Evolutionary conservation across 73 alveolate species (phyloP), one percentile per base, ranked within the genome.

Genomic region (Tetrahymena borealis): DNA sequence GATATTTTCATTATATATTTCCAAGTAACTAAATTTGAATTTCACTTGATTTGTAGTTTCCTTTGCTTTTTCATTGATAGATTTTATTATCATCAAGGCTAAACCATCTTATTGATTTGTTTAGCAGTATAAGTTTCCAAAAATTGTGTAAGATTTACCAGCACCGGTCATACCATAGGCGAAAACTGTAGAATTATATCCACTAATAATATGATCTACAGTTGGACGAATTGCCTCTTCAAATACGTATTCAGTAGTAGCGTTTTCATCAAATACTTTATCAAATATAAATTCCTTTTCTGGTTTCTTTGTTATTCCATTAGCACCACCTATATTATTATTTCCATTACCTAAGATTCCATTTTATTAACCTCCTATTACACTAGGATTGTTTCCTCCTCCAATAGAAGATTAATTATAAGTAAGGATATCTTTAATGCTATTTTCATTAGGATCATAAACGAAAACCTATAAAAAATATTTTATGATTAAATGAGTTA

Each of bases 91-190:
- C 85, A 60, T 60, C 28, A 60, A 60, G 28, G 85, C 85, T 60
- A 60, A 60, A 20, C 85, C 85, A 60, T 60, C 85, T 15, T 60
- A 60, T 60, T 60, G 28, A 60, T 60, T 60, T 24, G 85, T 60
- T 60, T 60, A 35, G 37, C 85, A 24, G 13, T 60, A 60, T 18
- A 60, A 60, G 28, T 60, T 60, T 0, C 99, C 99, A 78, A 93
- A 93, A 97, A 98, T 98, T 12, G 99, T 97, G 92, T 96, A 96
- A 33, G 99, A 97, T 91, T 98, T 98, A 2, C 99, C 99, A 37
- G 98, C 94, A 8, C 98, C 96, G 16, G 98, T 97, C 90, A 96
- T 96, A 0, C 99, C 99, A 97, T 97, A 97, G 38, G 98, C 98
- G 31, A 98, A 91, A 1, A 98, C 94, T 39, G 99, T 96, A 2